Evolutionary conservation across 1,139 yeast species (phyloP).

Genomic region (Kodamaea arcana): DNA sequence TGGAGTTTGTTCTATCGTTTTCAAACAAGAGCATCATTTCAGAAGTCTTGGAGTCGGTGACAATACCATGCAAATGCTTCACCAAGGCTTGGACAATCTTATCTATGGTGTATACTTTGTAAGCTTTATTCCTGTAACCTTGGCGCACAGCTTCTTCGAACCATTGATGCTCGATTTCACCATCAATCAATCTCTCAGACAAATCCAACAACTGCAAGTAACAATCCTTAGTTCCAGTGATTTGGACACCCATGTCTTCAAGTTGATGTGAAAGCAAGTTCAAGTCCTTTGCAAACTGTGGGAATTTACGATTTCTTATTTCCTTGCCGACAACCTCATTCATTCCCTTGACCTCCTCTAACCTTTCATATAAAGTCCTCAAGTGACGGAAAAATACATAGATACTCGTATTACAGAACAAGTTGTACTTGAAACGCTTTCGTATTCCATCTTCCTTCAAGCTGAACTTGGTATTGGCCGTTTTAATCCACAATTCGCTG

Average conservation of each 20-base stretch:
- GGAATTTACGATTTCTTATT: slow-evolving; percentile 58
- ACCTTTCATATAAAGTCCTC: slow-evolving; percentile 75
- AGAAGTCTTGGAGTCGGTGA: slow-evolving; percentile 77
- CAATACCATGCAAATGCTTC: slow-evolving; percentile 78
- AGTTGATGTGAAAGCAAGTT: slow-evolving; percentile 79
- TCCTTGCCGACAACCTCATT: slow-evolving; percentile 68
- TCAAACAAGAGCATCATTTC: slow-evolving; percentile 82
- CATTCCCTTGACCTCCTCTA: slow-evolving; percentile 69
- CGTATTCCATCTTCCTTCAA: slow-evolving; percentile 18
- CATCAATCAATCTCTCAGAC: slow-evolving; percentile 77
- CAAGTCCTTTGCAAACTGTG: slow-evolving; percentile 85
- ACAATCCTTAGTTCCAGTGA: slow-evolving; percentile 63
- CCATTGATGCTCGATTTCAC: slow-evolving; percentile 91
- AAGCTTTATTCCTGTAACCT: slow-evolving; percentile 91
- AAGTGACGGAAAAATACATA: slow-evolving; percentile 88
- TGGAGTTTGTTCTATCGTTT: slow-evolving; percentile 59
- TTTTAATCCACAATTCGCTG: slow-evolving; percentile 63
- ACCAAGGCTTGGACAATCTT: slow-evolving; percentile 88
- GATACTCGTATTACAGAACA: slow-evolving; percentile 87
- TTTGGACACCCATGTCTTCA: slow-evolving; percentile 73
- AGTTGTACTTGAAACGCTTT: slow-evolving; percentile 54
- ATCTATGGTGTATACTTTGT: slow-evolving; percentile 87
- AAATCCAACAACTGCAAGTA: slow-evolving; percentile 72
- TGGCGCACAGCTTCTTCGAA: slow-evolving; percentile 94
- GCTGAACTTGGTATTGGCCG: slow-evolving; percentile 35